Percentiles rank a stretch among this genome's conserved stretches.
phyloP scores from a whole-genome alignment of 2,329 filamentous ascomycete species.

The Rhinocladiella mackenziei region DNA sequence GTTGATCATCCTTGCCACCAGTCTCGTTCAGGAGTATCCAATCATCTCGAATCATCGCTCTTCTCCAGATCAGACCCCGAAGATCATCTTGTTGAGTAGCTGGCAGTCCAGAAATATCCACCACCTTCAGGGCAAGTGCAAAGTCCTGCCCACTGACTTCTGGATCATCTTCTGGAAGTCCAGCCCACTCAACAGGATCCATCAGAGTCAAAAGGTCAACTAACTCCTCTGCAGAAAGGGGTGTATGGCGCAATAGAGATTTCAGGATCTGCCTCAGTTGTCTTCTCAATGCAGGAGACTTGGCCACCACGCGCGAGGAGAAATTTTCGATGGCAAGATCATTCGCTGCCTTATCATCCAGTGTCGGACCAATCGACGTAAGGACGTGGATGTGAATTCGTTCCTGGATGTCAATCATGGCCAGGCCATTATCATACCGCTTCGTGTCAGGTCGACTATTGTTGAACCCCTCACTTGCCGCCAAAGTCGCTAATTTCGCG shows the following conservation, averaged over 20 bases:
- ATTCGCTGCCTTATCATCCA: constrained; percentile 72
- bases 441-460: constrained; percentile 32
- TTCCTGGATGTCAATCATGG: constrained; percentile 73
- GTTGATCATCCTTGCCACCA: constrained; percentile 63
- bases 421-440: constrained; percentile 21
- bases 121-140: constrained; percentile 64
- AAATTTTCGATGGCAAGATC: constrained; percentile 70
- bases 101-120: constrained; percentile 45
- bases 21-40: constrained; percentile 79
- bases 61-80: constrained; percentile 74
- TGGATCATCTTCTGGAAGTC: constrained; percentile 39
- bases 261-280: constrained; percentile 68
- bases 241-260: constrained; percentile 66
- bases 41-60: constrained; percentile 77
- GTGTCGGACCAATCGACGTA: constrained; percentile 63
- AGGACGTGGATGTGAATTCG: constrained; percentile 67
- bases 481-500: constrained; percentile 74
- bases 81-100: constrained; percentile 41
- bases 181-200: constrained; percentile 48
- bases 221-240: constrained; percentile 55
- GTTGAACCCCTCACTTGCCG: constrained; percentile 55
- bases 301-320: constrained; percentile 51
- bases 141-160: constrained; percentile 61
- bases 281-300: constrained; percentile 62
- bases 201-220: constrained; percentile 71